A percentile compares a stretch with the other conserved stretches of the same genome.
Conservation (phyloP, 2,329 filamentous ascomycete genomes). For the Ceratocystis lukuohia region DNA sequence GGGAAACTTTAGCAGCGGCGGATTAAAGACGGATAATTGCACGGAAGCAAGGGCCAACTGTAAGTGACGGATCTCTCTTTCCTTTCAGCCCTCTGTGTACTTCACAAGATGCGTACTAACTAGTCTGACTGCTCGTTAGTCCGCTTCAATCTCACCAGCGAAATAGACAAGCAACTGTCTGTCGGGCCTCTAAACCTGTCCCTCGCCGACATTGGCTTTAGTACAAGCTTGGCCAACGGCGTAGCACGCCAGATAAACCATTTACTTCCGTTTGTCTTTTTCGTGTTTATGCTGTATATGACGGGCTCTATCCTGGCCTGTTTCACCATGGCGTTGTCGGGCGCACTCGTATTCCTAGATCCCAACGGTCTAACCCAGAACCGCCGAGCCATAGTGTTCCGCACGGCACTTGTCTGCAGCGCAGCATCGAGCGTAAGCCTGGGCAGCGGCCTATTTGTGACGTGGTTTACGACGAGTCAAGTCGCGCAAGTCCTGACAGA, state of each 20-base stretch:
- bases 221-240: conserved; percentile 23
- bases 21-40: conserved; percentile 34
- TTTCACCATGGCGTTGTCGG: conserved; percentile 28
- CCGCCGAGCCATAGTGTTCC: conserved; percentile 2
- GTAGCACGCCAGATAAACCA: conserved; percentile 36
- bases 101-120: not conserved
- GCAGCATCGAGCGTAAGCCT: conserved; percentile 29
- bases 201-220: conserved; percentile 34
- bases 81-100: not conserved
- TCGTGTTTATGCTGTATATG: conserved; percentile 37
- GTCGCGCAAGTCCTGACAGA: conserved; percentile 32
- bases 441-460: conserved; percentile 32
- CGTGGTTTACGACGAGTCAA: conserved; percentile 31
- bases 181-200: conserved; percentile 34
- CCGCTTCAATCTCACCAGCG: conserved; percentile 34
- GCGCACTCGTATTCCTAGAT: conserved; percentile 17
- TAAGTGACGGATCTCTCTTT: conserved; percentile 23
- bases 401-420: conserved; percentile 29
- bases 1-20: conserved; percentile 32
- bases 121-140: conserved; percentile 21
- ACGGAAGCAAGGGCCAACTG: conserved; percentile 30
- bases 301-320: conserved; percentile 33
- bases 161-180: conserved; percentile 35
- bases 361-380: not conserved
- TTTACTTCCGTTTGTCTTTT: conserved; percentile 37